Percentiles rank a stretch among this genome's conserved stretches.
These are phyloP conservation scores for Cladosporium sp. DNA, from an alignment of 2,329 filamentous ascomycete genomes.

Conservation along the genomic window DNA sequence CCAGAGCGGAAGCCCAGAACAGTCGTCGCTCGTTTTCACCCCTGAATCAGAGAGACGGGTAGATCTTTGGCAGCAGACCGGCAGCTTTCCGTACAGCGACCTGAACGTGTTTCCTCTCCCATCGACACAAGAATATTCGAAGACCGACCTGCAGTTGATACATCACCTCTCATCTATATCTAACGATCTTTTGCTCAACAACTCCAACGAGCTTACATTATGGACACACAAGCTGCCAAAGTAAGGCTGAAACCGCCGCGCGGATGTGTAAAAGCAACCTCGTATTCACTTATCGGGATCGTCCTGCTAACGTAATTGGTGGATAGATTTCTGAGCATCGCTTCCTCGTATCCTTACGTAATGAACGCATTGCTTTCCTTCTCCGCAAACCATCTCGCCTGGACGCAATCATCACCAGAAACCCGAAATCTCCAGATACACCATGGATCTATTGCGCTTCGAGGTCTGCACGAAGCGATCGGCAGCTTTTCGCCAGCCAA, in stretches of 20 bases:
- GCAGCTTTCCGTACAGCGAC: constrained; percentile 77
- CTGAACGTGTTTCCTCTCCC: constrained; percentile 70
- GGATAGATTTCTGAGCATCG: constrained; percentile 70
- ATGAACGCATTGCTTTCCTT: constrained; percentile 91
- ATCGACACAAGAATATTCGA: constrained; percentile 64
- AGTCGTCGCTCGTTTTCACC: constrained; percentile 70
- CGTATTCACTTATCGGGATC: constrained; percentile 18
- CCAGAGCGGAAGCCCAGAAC: constrained; percentile 46
- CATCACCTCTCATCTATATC: constrained; percentile 85
- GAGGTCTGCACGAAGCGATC: constrained; percentile 82
- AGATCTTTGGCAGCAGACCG: constrained; percentile 75
- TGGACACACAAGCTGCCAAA: constrained; percentile 91
- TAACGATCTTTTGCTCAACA: constrained; percentile 69
- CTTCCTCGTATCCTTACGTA: constrained; percentile 75
- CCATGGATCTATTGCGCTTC: constrained; percentile 77
- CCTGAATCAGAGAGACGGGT: constrained; percentile 77
- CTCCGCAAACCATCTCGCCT: constrained; percentile 90
- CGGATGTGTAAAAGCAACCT: constrained; percentile 9
- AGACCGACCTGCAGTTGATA: constrained; percentile 78
- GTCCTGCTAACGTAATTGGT: constrained; percentile 25
- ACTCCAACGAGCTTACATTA: constrained; percentile 70
- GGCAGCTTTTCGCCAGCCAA: constrained; percentile 76
- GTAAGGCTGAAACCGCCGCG: constrained; percentile 50
- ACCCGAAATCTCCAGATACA: constrained; percentile 85
- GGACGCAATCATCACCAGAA: constrained; percentile 76